Conservation (phyloP, 371 early-diverging fungal species). For the Mucor saturninus region DNA sequence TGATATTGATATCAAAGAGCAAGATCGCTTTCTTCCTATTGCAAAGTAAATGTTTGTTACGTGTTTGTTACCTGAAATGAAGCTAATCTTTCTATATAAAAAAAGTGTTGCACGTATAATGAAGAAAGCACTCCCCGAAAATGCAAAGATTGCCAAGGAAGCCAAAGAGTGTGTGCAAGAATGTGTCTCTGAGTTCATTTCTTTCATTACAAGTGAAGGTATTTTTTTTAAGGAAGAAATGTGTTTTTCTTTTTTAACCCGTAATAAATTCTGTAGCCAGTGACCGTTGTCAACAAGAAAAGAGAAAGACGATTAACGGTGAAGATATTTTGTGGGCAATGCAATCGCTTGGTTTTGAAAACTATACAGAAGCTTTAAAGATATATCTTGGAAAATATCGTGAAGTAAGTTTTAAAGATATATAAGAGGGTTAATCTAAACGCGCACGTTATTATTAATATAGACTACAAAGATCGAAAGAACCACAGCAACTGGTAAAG, state of each 20-base stretch:
- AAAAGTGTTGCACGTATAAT: slow-evolving; percentile 98
- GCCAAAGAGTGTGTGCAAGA: slow-evolving; percentile 99
- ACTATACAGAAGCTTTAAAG: slow-evolving; percentile 95
- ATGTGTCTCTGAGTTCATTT: slow-evolving; percentile 99
- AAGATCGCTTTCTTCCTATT: slow-evolving; percentile 96
- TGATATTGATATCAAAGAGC: slow-evolving; percentile 83
- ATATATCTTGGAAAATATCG: slow-evolving; percentile 92
- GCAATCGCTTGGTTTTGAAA: slow-evolving; percentile 98
- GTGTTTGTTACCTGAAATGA: background rate
- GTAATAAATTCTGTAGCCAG: slow-evolving; percentile 66
- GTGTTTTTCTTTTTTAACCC: too few relatives aligned
- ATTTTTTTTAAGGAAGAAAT: too few relatives aligned
- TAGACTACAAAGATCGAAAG: slow-evolving; percentile 67
- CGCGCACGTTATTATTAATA: background rate
- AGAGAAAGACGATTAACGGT: slow-evolving; percentile 99
- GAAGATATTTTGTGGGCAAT: slow-evolving; percentile 99
- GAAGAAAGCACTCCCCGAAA: slow-evolving; percentile 97
- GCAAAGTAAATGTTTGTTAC: slow-evolving; percentile 55
- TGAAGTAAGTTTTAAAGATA: slow-evolving; percentile 58
- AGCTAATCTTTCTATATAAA: background rate
- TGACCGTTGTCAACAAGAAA: slow-evolving; percentile 95
- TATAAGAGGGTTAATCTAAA: background rate
- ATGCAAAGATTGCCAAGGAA: slow-evolving; percentile 99
- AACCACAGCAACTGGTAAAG: slow-evolving; percentile 52
- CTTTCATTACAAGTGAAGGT: slow-evolving; percentile 98